Conservation (phyloP, 495 filamentous ascomycete species). For the Tetracladium marchalianum region DNA sequence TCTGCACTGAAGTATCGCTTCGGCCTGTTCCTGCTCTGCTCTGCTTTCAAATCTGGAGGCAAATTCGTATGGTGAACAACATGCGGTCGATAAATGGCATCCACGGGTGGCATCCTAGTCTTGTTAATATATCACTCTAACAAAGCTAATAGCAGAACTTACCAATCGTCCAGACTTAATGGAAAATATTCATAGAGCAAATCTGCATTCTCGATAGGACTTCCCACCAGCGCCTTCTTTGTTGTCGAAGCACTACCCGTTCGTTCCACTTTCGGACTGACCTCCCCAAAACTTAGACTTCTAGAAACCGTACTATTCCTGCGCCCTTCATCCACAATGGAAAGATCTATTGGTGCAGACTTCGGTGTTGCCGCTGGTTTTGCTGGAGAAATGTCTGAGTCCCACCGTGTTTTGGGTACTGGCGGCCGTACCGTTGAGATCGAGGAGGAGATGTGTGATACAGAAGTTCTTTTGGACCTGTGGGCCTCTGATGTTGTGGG, state of each 20-base stretch:
- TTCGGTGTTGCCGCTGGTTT: conserved; percentile 14
- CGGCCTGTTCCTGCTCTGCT: conserved; percentile 55
- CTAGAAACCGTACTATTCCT: conserved; percentile 5
- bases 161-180: conserved; percentile 78
- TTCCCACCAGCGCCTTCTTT: conserved; percentile 18
- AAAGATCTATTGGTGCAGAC: conserved; percentile 58
- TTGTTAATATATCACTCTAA: conserved; percentile 7
- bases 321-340: conserved; percentile 54
- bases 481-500: conserved; percentile 2
- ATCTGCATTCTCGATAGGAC: conserved; percentile 66
- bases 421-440: conserved; percentile 13
- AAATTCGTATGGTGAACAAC: conserved; percentile 82
- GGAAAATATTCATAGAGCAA: conserved; percentile 89
- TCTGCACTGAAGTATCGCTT: conserved; percentile 79
- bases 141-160: conserved; percentile 8
- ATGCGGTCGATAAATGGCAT: conserved; percentile 87
- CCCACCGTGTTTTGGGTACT: conserved; percentile 18
- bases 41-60: conserved; percentile 63
- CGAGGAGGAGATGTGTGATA: conserved; percentile 17
- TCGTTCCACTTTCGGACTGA: conserved; percentile 17
- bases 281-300: conserved; percentile 13
- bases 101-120: conserved; percentile 63
- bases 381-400: conserved; percentile 3
- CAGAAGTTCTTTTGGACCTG: conserved; percentile 18
- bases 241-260: conserved; percentile 8